Base-by-base conservation (phyloP, 164 flowering plant species). In the Nelumbo lutea region DNA sequence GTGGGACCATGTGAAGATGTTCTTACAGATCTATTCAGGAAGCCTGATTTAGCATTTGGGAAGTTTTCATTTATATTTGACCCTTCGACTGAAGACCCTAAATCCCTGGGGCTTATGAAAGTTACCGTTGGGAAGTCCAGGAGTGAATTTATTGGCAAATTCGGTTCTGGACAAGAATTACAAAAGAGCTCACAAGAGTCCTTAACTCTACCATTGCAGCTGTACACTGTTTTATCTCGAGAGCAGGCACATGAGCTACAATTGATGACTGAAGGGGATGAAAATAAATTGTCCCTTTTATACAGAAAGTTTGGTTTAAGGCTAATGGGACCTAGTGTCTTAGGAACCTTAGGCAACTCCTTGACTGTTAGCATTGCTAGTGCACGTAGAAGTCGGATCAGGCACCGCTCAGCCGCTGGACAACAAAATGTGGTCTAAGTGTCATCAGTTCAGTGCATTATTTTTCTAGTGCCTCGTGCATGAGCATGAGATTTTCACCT, bases 11-110 rank as follows among this genome's bases (percentile, higher is more conserved):
- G 76, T 78, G 59, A 50, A 67, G 93, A 86, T 67, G 42, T 79
- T 9, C 81, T 95, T 42, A 59, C 56, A 40, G 84, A 84, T 72
- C 72, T 95, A 57, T 95, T 90, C 72, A 79, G 69, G 77, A 80
- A 76, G 68, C 96, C 97, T 61, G 97, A 95, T 82, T 59, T 90
- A 51, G 82, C 65, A 62, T 80, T 80, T 76, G 99, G 97, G 43
- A 87, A 78, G 46, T 83, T 92, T 67, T 72, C 75, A 11, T 84
- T 87, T 76, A 73, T 90, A 53, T 90, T 88, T 63, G 81, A 87
- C 72, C 83, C 89, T 71, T 77, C 74, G 45, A 67, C 76, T 44
- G 83, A 79, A 61, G 87, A 84, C 57, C 81, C 82, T n/a, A 80
- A 76, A 56, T 77, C 97, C 39, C 59, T 84, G 78, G 96, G 91